Percentiles rank a stretch among this genome's conserved stretches.
Evolutionary conservation across 176 grass and related monocot species (phyloP).

Genomic region (Phoenix dactylifera): DNA sequence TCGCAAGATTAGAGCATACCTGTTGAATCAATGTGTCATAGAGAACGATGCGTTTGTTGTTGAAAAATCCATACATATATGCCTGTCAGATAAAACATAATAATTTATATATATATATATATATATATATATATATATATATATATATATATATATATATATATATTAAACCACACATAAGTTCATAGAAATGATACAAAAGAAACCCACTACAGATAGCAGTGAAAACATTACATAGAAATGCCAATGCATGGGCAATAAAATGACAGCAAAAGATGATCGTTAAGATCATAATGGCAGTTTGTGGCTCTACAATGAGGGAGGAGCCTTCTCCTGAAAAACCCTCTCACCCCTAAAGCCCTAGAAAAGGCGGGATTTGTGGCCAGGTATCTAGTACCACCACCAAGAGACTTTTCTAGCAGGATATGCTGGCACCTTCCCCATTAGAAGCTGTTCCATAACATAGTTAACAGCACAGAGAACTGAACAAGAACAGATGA

Average conservation of each 20-base stretch:
- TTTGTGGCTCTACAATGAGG: too few relatives aligned
- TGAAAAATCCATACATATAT: conserved; percentile 99
- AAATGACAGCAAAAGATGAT: too few relatives aligned
- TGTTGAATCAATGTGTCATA: conserved; percentile 99
- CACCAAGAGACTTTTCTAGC: too few relatives aligned
- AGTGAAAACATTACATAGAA: too few relatives aligned
- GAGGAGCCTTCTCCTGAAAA: too few relatives aligned
- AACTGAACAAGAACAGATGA: too few relatives aligned
- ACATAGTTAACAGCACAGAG: too few relatives aligned
- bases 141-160: neutral
- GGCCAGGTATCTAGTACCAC: neutral
- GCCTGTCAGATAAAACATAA: conserved; percentile 42
- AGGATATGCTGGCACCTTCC: too few relatives aligned
- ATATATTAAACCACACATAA: neutral
- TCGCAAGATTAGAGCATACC: conserved; percentile 26
- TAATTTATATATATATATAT: too few relatives aligned
- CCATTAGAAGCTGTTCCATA: too few relatives aligned
- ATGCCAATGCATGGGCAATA: too few relatives aligned
- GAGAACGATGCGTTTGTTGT: conserved; percentile 97
- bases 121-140: neutral
- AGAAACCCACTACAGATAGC: neutral
- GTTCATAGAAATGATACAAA: neutral
- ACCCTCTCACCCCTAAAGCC: neutral
- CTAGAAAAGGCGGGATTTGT: neutral
- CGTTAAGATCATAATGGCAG: too few relatives aligned